Conservation (phyloP, 495 filamentous ascomycete genomes). For the Penicillium maclennaniae region DNA sequence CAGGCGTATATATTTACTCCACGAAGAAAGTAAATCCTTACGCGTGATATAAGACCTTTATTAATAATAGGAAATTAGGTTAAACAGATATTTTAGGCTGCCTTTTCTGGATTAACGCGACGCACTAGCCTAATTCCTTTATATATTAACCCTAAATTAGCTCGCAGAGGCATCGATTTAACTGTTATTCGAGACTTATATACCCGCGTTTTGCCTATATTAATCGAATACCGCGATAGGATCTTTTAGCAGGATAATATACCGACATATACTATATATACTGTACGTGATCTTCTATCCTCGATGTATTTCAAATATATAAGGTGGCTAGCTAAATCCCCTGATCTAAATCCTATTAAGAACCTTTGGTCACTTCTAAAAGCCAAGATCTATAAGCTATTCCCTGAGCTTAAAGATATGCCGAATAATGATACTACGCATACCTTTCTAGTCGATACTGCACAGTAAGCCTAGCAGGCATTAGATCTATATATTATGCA, state of each 20-base stretch:
- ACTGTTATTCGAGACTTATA: conserved; percentile 4
- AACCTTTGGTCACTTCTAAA: too few species aligned
- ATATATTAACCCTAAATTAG: not conserved
- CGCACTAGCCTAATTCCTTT: conserved; percentile 5
- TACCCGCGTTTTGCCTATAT: conserved; percentile 2
- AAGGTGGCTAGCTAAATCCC: too few species aligned
- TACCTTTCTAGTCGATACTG: too few species aligned
- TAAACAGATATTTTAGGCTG: conserved; percentile 15
- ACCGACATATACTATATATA: conserved; percentile 6
- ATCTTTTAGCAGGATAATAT: conserved; percentile 23
- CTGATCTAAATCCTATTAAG: too few species aligned
- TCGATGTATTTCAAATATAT: too few species aligned
- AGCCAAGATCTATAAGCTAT: too few species aligned
- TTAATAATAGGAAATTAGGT: not conserved
- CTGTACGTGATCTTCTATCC: not conserved
- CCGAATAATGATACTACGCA: too few species aligned
- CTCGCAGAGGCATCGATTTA: not conserved
- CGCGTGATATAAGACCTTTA: not conserved
- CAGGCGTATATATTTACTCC: conserved; percentile 4
- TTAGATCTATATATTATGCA: too few species aligned
- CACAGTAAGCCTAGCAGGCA: too few species aligned
- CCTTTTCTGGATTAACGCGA: conserved; percentile 7
- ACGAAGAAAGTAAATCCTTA: not conserved
- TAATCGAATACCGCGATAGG: not conserved
- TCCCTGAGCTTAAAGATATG: too few species aligned